Percentiles rank a stretch among this genome's conserved stretches.
These are phyloP conservation scores for Mucor sp. DNA, from an alignment of 371 early-diverging fungal genomes.

Conservation along the genomic window DNA sequence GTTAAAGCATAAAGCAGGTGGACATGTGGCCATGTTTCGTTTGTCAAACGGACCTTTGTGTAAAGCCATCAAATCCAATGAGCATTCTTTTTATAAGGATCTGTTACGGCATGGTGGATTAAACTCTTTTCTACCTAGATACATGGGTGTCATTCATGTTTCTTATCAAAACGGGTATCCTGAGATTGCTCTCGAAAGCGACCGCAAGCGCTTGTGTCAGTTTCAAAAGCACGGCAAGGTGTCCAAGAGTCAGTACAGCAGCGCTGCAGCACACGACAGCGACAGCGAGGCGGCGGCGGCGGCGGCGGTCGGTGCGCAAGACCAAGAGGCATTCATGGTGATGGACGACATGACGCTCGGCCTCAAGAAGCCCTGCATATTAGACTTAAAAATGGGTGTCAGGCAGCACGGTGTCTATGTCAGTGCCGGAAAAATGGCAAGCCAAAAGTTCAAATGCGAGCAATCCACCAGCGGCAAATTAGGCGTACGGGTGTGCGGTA, in stretches of 20 bases:
- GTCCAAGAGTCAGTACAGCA: background rate
- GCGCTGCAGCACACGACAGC: background rate
- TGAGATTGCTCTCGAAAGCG: slow-evolving; percentile 71
- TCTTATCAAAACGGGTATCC: slow-evolving; percentile 32
- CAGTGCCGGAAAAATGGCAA: slow-evolving; percentile 70
- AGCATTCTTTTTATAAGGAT: slow-evolving; percentile 25
- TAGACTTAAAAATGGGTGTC: slow-evolving; percentile 96
- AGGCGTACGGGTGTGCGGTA: slow-evolving; percentile 94
- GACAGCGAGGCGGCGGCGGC: slow-evolving; percentile 9
- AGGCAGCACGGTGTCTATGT: slow-evolving; percentile 92
- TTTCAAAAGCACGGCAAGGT: slow-evolving; percentile 21
- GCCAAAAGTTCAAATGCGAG: slow-evolving; percentile 87
- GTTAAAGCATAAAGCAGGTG: slow-evolving; percentile 32
- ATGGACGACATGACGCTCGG: slow-evolving; percentile 89
- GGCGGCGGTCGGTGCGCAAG: slow-evolving; percentile 32
- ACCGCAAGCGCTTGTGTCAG: slow-evolving; percentile 67
- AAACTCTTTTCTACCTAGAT: slow-evolving; percentile 23
- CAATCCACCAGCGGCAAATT: slow-evolving; percentile 83
- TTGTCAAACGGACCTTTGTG: slow-evolving; percentile 27
- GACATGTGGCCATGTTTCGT: slow-evolving; percentile 35
- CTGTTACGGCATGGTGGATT: slow-evolving; percentile 15
- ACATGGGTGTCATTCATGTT: slow-evolving; percentile 27
- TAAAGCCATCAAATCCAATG: slow-evolving; percentile 31
- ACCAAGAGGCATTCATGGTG: slow-evolving; percentile 73
- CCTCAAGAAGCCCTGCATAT: slow-evolving; percentile 81